Base-by-base conservation (phyloP, 176 grass and related monocot genomes). In the Carex parvula region DNA sequence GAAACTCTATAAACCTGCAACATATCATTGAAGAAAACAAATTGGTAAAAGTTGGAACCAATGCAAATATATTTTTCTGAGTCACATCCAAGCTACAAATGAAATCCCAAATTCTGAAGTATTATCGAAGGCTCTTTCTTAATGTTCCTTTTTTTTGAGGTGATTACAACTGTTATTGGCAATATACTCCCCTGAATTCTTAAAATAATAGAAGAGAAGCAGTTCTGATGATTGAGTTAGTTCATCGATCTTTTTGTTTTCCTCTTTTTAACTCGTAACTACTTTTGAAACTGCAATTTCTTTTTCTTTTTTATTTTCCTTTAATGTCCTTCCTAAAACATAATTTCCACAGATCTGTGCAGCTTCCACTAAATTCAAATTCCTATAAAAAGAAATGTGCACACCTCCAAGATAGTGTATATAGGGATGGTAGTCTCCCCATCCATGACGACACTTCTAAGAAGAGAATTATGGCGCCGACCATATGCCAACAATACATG, bases 341-440 rank as follows among this genome's bases (percentile, higher is more conserved):
- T 24, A 75, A 55, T 50, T 85, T 60, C 10, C n/a, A 61, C 62
- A 83, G 64, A 86, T 55, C 26, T 20, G 17, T 54, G n/a, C 24
- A 48, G 4, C 10, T 48, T 70, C 53, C 56, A 57, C 24, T 18
- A 48, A 73, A 39, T 48, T 50, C 22, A 77, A 61, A 30, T 17
- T 77, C 50, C 14, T 0, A 55, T 30, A 8, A 30, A 30, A 57
- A 32, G 3, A 63, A 86, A 87, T 14, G 15, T 29, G 18, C 56
- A 56, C 83, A 99, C 97, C 97, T 99, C 97, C 85, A 99, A 99
- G 57, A 99, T 99, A 78, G 91, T 99, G 84, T 94, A 99, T 82
- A 92, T 94, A 88, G 91, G 97, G 84, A 99, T 85, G 46, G 90
- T 92, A 85, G 87, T 99, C 7, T 94, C 90, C 17, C 90, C 97